Evolutionary conservation across 1,139 yeast species (phyloP), one percentile per base, ranked within the genome.

Genomic region (Candida tropicalis): DNA sequence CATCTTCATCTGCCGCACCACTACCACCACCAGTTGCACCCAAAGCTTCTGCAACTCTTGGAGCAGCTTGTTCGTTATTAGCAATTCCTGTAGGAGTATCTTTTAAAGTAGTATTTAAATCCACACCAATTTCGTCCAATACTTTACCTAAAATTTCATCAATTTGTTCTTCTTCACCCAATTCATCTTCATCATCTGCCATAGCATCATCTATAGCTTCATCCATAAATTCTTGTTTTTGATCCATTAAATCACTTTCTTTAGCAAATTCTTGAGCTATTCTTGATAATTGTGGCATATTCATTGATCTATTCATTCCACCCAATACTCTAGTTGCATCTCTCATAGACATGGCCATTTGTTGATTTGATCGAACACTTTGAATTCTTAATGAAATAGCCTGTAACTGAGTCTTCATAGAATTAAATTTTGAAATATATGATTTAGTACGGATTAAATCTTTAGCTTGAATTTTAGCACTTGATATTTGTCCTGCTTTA

Each of bases 171-270:
- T 85, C 90, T 54, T 83, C 85, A 41, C 74, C 77, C 53, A 71
- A 63, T 44, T 77, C 84, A 44, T 76, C 86, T 40, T 84, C 90
- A 47, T 87, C 83, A 60, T 84, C 88, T 43, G 86, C 95, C 90
- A 91, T 88, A 22, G 93, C 85, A 61, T 91, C 97, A 60, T 93
- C 99, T 55, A 95, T 85, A 11, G 97, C 96, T 60, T 93, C 99
- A 62, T 93, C 99, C 88, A 93, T 95, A 79, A 93, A 89, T 60
- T 95, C 99, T 63, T 93, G 98, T 57, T 96, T 85, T 67, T 93
- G 99, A 63, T 93, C 98, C 98, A 93, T 93, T 60, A 95, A 71
- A 60, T 93, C 99, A 64, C 87, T 89, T 61, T 93, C 96, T 58
- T 81, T 82, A 56, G 95, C 96, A 65, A 93, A 93, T 58, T 95